Base-by-base conservation (phyloP, 2,329 filamentous ascomycete genomes). In the Apiospora pterosperma region DNA sequence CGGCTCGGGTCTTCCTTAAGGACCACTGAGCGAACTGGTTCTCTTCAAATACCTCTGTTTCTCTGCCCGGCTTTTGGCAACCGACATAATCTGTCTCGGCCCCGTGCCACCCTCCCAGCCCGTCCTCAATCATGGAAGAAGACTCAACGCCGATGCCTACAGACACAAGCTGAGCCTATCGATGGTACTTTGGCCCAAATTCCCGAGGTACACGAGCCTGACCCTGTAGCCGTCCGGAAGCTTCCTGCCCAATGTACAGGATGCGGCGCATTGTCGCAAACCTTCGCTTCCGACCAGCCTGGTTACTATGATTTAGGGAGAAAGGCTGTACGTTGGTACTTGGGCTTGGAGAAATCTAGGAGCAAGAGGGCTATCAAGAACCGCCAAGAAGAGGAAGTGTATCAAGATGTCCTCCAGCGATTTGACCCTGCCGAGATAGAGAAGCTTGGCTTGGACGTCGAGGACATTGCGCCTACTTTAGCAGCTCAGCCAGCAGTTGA, bases 231-330 rank as follows among this genome's bases (percentile, higher is more conserved):
- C n/a, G 61, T 61, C 36, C 64, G 67, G 58, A 68, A 69, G 21
- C 77, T 90, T 1, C 88, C 89, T 0, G 70, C 81, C 12, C 85
- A 84, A 67, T 91, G 89, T 69, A 81, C 82, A 14, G 89, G 89
- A 39, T 91, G 89, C 72, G 89, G 89, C 55, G 88, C 88, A 16
- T 81, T 89, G 69, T 81, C 86, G 58, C 89, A 91, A 73, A 87
- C 82, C 0, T 73, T 74, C 0, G 75, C 84, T 21, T 75, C 83
- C 1, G 74, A 82, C 34, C 77, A 84, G 65, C 78, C 89, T 6
- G 86, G 86, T 4, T 89, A 85, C 74, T 90, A 83, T 72, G 80
- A 85, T 65, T 64, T 84, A 34, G 74, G 73, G 39, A 83, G 85
- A 67, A 87, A 80, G 69, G 78, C 81, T 2, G 82, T 89, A 4